Evolutionary conservation across 208 protist species (phyloP).

Genomic region (Acanthamoeba healyi): DNA sequence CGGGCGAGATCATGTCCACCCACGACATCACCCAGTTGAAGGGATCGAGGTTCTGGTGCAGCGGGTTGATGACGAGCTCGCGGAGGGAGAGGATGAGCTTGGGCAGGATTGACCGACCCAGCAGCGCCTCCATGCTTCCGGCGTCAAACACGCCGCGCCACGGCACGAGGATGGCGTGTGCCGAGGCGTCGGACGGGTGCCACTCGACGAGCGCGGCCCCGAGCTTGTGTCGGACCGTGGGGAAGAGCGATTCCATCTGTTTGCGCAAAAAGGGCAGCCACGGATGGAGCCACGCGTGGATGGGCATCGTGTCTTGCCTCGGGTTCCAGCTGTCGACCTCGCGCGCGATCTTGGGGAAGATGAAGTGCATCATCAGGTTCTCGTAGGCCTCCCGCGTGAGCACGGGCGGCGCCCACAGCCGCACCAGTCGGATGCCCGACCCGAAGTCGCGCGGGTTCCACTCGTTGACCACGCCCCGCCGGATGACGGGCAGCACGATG

Average conservation of each 20-base stretch:
- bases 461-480: slow-evolving; percentile 30
- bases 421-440: not conserved
- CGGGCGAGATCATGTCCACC: slow-evolving; percentile 58
- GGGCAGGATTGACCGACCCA: slow-evolving; percentile 75
- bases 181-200: slow-evolving; percentile 78
- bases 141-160: slow-evolving; percentile 74
- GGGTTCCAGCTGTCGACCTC: slow-evolving; percentile 77
- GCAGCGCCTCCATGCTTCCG: slow-evolving; percentile 67
- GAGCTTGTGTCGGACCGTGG: slow-evolving; percentile 69
- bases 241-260: slow-evolving; percentile 71
- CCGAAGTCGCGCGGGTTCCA: slow-evolving; percentile 70
- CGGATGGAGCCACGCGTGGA: slow-evolving; percentile 76
- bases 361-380: slow-evolving; percentile 71
- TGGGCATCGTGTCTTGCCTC: slow-evolving; percentile 67
- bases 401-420: not conserved
- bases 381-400: slow-evolving; percentile 58
- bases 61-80: slow-evolving; percentile 71
- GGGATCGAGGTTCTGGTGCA: slow-evolving; percentile 62
- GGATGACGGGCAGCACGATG: slow-evolving; percentile 69
- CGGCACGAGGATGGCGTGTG: slow-evolving; percentile 74
- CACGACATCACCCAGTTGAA: slow-evolving; percentile 77
- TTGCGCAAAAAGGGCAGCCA: slow-evolving; percentile 69
- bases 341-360: slow-evolving; percentile 70
- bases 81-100: slow-evolving; percentile 73
- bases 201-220: slow-evolving; percentile 48